A percentile compares a stretch with the other conserved stretches of the same genome.
These are phyloP conservation scores for Sporisorium scitamineum DNA, from an alignment of 1,284 basidiomycete species.

Conservation along the genomic window DNA sequence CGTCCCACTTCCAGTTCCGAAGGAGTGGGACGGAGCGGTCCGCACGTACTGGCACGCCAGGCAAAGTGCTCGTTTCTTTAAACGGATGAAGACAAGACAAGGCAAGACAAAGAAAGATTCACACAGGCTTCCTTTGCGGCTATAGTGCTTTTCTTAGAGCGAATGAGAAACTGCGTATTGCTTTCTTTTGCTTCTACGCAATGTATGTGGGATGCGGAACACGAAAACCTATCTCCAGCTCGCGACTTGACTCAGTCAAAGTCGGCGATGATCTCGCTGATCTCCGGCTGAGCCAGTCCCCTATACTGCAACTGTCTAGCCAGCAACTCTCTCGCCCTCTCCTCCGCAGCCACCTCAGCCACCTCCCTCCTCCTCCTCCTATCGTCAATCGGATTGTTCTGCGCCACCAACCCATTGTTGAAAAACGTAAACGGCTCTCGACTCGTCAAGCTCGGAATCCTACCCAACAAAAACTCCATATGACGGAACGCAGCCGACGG, in stretches of 20 bases:
- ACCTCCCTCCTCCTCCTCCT: background rate
- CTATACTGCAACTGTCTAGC: conserved; percentile 20
- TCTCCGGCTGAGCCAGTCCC: conserved; percentile 24
- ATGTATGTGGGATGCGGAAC: background rate
- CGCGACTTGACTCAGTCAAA: too few relatives aligned
- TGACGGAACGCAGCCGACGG: conserved; percentile 56
- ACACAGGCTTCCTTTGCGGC: too few relatives aligned
- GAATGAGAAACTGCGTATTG: background rate
- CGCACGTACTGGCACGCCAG: too few relatives aligned
- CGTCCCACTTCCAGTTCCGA: too few relatives aligned
- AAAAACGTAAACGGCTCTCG: conserved; percentile 29
- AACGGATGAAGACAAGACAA: too few relatives aligned
- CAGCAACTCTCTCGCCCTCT: conserved; percentile 11
- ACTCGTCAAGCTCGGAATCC: conserved; percentile 39
- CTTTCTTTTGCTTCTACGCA: background rate
- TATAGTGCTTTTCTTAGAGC: background rate
- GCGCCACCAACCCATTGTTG: conserved; percentile 27
- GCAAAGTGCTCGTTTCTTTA: too few relatives aligned
- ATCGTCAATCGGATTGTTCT: conserved; percentile 2
- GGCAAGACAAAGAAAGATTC: too few relatives aligned
- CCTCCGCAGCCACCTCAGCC: background rate
- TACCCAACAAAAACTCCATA: conserved; percentile 61
- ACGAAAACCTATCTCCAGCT: too few relatives aligned
- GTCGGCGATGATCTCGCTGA: conserved; percentile 37
- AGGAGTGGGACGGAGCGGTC: too few relatives aligned